These are phyloP conservation scores for Trichodelitschia bisporula DNA, from an alignment of 495 filamentous ascomycete species.

Conservation along the genomic window DNA sequence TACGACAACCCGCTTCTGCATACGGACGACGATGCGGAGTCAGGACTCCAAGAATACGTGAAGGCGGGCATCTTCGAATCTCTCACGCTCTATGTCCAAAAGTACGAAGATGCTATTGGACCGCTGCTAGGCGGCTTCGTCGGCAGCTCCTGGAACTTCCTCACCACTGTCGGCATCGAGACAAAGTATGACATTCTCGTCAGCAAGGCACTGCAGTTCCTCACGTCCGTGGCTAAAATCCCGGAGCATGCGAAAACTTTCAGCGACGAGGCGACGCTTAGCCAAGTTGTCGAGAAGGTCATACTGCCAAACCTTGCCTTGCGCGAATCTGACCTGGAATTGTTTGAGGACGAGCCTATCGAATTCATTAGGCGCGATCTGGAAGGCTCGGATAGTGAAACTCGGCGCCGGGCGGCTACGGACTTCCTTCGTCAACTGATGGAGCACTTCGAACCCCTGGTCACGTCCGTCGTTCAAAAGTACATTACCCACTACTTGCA, in stretches of 20 bases:
- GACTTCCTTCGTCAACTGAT: constrained; percentile 78
- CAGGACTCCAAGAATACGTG: constrained; percentile 56
- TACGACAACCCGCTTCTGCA: constrained; percentile 65
- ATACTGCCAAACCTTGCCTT: constrained; percentile 79
- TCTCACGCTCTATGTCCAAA: constrained; percentile 65
- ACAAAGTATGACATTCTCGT: constrained; percentile 91
- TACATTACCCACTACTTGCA: constrained; percentile 60
- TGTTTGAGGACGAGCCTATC: constrained; percentile 96
- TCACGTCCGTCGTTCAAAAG: constrained; percentile 54
- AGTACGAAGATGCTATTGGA: constrained; percentile 84
- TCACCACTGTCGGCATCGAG: constrained; percentile 64
- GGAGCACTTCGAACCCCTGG: constrained; percentile 59
- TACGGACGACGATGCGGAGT: constrained; percentile 67
- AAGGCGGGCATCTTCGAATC: constrained; percentile 84
- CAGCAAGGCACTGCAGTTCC: constrained; percentile 76
- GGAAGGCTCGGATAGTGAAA: constrained; percentile 89
- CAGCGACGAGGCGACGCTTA: constrained; percentile 48
- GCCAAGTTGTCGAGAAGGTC: constrained; percentile 79
- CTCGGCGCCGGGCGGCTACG: constrained; percentile 69
- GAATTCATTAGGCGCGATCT: constrained; percentile 92
- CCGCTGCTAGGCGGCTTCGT: constrained; percentile 57
- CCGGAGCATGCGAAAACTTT: constrained; percentile 44
- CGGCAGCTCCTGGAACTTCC: constrained; percentile 65
- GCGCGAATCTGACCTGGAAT: constrained; percentile 75
- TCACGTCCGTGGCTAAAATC: constrained; percentile 67